Conservation (phyloP, 2,329 filamentous ascomycete species). For the Penicillium sp. region DNA sequence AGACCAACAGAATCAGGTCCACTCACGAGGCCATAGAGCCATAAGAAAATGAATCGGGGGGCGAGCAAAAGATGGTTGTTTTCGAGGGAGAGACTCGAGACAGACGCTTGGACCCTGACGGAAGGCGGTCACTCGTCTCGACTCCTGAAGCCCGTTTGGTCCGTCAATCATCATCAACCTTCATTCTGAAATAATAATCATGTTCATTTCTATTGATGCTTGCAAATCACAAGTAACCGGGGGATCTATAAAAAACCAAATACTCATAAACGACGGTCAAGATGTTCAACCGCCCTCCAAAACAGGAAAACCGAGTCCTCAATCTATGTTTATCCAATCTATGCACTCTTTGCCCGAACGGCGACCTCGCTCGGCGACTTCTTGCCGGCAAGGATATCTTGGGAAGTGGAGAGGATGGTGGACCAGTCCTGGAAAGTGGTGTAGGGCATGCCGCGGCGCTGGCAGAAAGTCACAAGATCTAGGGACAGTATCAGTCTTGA, state of each 20-base stretch:
- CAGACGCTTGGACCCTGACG: slow-evolving; percentile 19
- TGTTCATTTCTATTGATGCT: slow-evolving; percentile 7
- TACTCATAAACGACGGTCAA: background rate
- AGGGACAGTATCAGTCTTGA: slow-evolving; percentile 14
- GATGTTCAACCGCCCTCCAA: background rate
- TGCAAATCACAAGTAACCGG: slow-evolving; percentile 7
- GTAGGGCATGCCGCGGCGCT: slow-evolving; percentile 80
- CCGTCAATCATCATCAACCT: background rate
- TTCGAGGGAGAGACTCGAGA: slow-evolving; percentile 12
- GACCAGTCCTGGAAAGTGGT: slow-evolving; percentile 85
- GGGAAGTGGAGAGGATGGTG: slow-evolving; percentile 72
- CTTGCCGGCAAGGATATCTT: slow-evolving; percentile 74
- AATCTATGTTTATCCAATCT: slow-evolving; percentile 10
- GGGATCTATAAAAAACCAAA: background rate
- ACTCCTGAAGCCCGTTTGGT: slow-evolving; percentile 22
- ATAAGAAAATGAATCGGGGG: slow-evolving; percentile 8
- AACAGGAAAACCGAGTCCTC: background rate
- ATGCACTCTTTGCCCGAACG: slow-evolving; percentile 16
- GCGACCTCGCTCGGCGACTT: slow-evolving; percentile 71
- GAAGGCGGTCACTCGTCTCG: slow-evolving; percentile 33
- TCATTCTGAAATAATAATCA: background rate
- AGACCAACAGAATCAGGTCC: slow-evolving; percentile 31
- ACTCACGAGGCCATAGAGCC: slow-evolving; percentile 30
- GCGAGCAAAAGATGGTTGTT: slow-evolving; percentile 13
- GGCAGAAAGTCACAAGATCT: slow-evolving; percentile 88